These are phyloP conservation scores for Fusarium miscanthi DNA, from an alignment of 2,329 filamentous ascomycete species.

Conservation along the genomic window DNA sequence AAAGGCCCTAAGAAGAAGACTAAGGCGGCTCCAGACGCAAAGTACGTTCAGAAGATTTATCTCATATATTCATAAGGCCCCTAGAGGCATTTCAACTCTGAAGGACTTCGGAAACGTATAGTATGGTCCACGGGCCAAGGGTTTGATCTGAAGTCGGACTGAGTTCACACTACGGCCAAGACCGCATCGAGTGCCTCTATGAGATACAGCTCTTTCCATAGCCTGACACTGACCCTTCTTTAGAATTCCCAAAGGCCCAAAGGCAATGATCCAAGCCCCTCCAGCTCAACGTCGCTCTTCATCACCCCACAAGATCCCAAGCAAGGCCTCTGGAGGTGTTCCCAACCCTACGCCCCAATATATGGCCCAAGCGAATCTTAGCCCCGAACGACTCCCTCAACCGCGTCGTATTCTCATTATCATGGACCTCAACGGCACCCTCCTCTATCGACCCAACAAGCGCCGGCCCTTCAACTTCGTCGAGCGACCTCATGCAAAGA, in stretches of 20 bases:
- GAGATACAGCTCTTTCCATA: neutral
- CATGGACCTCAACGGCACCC: slow-evolving; percentile 92
- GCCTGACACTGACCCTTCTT: neutral
- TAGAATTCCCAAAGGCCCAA: slow-evolving; percentile 19
- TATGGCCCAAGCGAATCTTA: slow-evolving; percentile 62
- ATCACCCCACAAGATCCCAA: slow-evolving; percentile 43
- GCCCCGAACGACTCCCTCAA: slow-evolving; percentile 54
- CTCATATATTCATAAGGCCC: neutral
- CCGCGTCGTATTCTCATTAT: slow-evolving; percentile 80
- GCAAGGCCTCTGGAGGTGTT: slow-evolving; percentile 63
- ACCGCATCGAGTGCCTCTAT: neutral
- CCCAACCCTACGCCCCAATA: slow-evolving; percentile 72
- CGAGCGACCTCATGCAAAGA: slow-evolving; percentile 72
- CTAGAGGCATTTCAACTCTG: neutral
- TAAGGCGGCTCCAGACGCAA: neutral
- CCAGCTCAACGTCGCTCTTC: slow-evolving; percentile 1
- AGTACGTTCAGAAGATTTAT: neutral
- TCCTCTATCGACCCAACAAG: slow-evolving; percentile 76
- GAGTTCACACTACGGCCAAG: neutral
- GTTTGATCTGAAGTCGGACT: neutral
- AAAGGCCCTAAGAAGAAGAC: neutral
- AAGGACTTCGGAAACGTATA: neutral
- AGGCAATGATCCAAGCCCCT: neutral
- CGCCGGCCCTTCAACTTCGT: slow-evolving; percentile 64
- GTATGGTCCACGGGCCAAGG: too few species aligned